Evolutionary conservation across 2,329 filamentous ascomycete genomes (phyloP), one percentile per base, ranked within the genome.

Genomic region (Atkinsonella texensis): DNA sequence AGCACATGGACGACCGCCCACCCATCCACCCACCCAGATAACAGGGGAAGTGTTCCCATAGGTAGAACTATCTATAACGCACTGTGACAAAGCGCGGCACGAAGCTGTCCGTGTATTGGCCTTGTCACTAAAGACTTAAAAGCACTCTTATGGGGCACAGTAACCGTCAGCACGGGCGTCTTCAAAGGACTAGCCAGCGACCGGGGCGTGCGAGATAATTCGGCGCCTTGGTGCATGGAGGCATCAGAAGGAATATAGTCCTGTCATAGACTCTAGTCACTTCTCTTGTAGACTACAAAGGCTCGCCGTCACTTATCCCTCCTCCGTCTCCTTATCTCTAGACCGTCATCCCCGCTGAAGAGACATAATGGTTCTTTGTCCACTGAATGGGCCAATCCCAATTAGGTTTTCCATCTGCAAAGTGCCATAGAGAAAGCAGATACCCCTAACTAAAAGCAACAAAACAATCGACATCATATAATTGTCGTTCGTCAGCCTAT

Each of bases 181-280:
- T 75, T 69, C 49, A 61, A 64, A 10, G 74, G 74, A 0, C 62
- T 67, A 48, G 63, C 62, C 10, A 18, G 8, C 13, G 39, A 28
- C 9, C 42, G 23, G 42, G 69, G 78, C 57, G 59, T 65, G 2
- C 70, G 77, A 50, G 72, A 79, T 53, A 77, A 77, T 55, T 67
- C 65, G 75, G 75, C 1, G 69, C 69, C 0, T 55, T 79, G 56
- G 73, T 68, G 67, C 76, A 79, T 58, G n/a, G n/a, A n/a, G n/a
- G n/a, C n/a, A n/a, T n/a, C n/a, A n/a, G 8, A 43, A 15, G 28
- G 28, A 28, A 28, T 28, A 28, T 4, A 28, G 41, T 11, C 41
- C 9, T 20, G 11, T 3, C 17, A 43, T 43, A 12, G 41, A 11
- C 41, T 20, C 41, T 18, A 23, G 41, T 23, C 18, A 20, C 12